Conservation (phyloP, 345 rosid species). For the rapeseed (Brassica napus) region Da-Ae NC_063445.1:42595501-42596000, state of each 20-base stretch:
- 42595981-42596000: conserved; percentile 62
- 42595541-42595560: conserved; percentile 32
- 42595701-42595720: conserved; percentile 74
- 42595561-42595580: conserved; percentile 41
- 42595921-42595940: conserved; percentile 47
- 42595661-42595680: conserved; percentile 49
- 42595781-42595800: conserved; percentile 28
- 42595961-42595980: conserved; percentile 40
- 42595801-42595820: conserved; percentile 17
- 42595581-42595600: conserved; percentile 57
- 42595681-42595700: conserved; percentile 73
- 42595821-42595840: conserved; percentile 36
- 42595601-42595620: conserved; percentile 23
- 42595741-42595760: conserved; percentile 34
- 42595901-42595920: conserved; percentile 43
- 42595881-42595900: conserved; percentile 79
- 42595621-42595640: conserved; percentile 40
- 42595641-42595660: conserved; percentile 31
- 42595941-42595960: conserved; percentile 69
- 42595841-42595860: conserved; percentile 47
- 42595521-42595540: conserved; percentile 39
- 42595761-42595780: conserved; percentile 35
- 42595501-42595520: conserved; percentile 55
- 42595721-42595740: conserved; percentile 60
- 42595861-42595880: conserved; percentile 79